Base-by-base conservation (phyloP, 2,329 filamentous ascomycete species). In the Allantophomopsis cytisporea region DNA sequence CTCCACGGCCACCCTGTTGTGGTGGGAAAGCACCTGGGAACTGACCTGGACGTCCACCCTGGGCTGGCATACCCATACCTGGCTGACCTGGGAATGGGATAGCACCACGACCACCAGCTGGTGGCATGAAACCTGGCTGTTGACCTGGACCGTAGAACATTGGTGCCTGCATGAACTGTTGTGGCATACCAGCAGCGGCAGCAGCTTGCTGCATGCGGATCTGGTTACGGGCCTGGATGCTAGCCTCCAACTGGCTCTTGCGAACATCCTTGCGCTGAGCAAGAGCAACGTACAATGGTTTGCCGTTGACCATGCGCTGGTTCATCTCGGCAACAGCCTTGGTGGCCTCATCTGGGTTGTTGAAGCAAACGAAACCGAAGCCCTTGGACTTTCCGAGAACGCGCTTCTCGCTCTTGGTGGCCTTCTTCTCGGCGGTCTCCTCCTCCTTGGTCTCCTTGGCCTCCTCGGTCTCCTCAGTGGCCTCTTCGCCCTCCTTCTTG, bases 291-390 rank as follows among this genome's bases (percentile, higher is more conserved):
- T 98, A 98, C 45, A 98, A 74, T 42, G 91, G 91, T 79, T 98
- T 98, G 68, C 76, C 76, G 62, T 88, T 83, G 52, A 96, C 73
- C 91, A 98, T 98, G 64, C 91, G 87, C 73, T 96, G 89, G 73
- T 98, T 98, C 86, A 96, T 95, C 66, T 98, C 91, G 45, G 88
- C 87, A 48, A 98, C 89, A 49, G 91, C 91, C 78, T 96, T 96
- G 68, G 89, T 95, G 50, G 91, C 91, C 63, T 98, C 91, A 56
- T 98, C 91, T 44, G 91, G 88, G 73, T 94, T 96, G 76, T 84
- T 91, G 73, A 98, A 98, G 83, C 91, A 98, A 58, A 98, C 91
- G 63, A 98, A 98, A 55, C 91, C 91, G 61, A 98, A 98, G 61
- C 91, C 91, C 75, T 96, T 98, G 81, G 87, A 94, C 83, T 96